Evolutionary conservation across 768 basidiomycete genomes (phyloP), one percentile per base, ranked within the genome.

Genomic region (Rhizopogon vulgaris): DNA sequence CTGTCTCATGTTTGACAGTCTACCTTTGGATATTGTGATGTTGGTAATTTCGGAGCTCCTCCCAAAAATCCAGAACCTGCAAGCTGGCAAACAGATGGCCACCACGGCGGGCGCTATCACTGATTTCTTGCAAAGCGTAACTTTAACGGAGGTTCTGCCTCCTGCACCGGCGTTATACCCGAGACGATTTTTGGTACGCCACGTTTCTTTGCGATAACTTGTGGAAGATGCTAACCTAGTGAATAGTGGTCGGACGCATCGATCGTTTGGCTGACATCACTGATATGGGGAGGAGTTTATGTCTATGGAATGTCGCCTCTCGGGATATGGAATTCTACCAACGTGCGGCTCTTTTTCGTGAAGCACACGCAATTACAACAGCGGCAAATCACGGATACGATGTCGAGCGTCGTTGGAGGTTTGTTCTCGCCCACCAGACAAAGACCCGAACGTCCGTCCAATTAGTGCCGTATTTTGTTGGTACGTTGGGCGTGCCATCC

Each of bases 221-320:
- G 3, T 4, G 45, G 30, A 4, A 55, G 36, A 58, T 32, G 52
- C 41, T 52, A 10, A 37, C 9, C n/a, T 30, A 27, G 40, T 7
- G 5, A 41, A 8, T 52, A 94, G 90, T 96, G 94, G 94, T 89
- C 93, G 11, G 89, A 94, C 58, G 85, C 90, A 1, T 94, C 92
- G 2, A 75, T 88, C 53, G 78, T 94, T 15, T 97, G 96, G 95
- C 76, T 95, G 36, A 90, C 93, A 4, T 93, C 90, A 1, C 71
- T 97, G 49, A 84, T 94, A 18, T 99, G 95, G 94, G 94, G 96
- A 38, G 91, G 94, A 64, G 80, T 95, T 17, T 99, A 94, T 63
- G 87, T 96, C 18, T 85, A 87, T 42, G 88, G 85, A 5, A 88
- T 94, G 82, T 81, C 85, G 1, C 87, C 88, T 1, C 73, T 93